Base-by-base conservation (phyloP, 805 yeast genomes). In the Sungouiozyma ichnusensis region DNA sequence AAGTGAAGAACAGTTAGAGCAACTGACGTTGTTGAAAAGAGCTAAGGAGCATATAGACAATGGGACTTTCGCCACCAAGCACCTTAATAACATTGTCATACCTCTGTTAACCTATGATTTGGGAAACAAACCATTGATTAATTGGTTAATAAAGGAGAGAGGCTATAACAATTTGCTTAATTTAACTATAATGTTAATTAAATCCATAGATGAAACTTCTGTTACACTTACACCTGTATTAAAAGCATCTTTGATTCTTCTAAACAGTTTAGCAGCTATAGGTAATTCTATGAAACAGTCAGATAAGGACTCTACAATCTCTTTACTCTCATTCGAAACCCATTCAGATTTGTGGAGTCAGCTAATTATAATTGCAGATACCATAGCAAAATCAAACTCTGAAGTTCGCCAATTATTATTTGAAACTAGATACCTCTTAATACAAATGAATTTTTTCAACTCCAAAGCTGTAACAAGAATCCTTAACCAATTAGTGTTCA, bases 21-120 rank as follows among this genome's bases (percentile, higher is more conserved):
- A 17, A 15, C 29, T 24, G 6, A 24, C 6, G 6, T 11, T 24
- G 11, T 11, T 24, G 29, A 24, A 24, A 24, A 24, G 11, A 11
- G 29, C 29, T 24, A 24, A 24, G 11, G 9, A 7, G 11, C 29
- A 24, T 11, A 24, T 24, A 7, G 29, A 24, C 29, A 51, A 48
- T 27, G 53, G 59, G 2, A 51, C 63, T 1, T 60, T 59, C 42
- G 48, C 60, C 1, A 48, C 55, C 37, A 55, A 48, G 35, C 61
- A 58, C 43, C 36, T 58, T 35, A 52, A 52, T 29, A 46, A 48
- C 35, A 39, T 58, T 20, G 40, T 56, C 7, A 51, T 43, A 29
- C 52, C 55, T 3, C 39, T 59, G 17, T 33, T 54, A 3, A 32
- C 31, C 1, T 45, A 44, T n/a, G 38, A 35, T 16, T 32, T 36